Evolutionary conservation across 345 rosid genomes (phyloP), one percentile per base, ranked within the genome.

Genomic region (Nephelium lappaceum): DNA sequence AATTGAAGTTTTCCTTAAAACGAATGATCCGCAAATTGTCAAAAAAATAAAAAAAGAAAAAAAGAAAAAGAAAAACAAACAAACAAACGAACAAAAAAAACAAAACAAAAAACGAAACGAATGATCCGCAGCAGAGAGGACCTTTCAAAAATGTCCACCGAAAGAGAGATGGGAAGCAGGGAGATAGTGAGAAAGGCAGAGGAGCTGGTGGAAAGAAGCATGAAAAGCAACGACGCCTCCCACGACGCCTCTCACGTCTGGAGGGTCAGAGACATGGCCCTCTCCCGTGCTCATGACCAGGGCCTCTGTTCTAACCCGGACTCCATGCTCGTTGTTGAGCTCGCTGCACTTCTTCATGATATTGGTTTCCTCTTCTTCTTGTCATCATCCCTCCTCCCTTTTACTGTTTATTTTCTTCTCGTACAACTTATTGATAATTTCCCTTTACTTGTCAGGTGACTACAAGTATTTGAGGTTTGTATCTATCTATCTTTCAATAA

Each of bases 331-430:
- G 85, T 91, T 47, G 97, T 90, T 16, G 96, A 95, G 87, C 91
- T 93, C 67, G 93, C 97, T 75, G 96, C 98, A 24, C 93, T 95
- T 84, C 95, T 95, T 71, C 97, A 95, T 78, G 98, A 95, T 67
- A 84, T 95, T 63, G 97, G 93, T 91, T 5, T 57, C 10, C 1
- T 45, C 12, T 11, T 45, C 51, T 45, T 45, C 51, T n/a, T n/a
- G n/a, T 0, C 12, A 7, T 45, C 51, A 8, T 45, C 51, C 3
- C 3, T 31, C 1, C 51, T 2, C 4, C 8, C 24, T 42, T 43
- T 64, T 24, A 25, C 43, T 43, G 39, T 9, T 10, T 43, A 23
- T 74, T 31, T 27, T 25, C 21, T 36, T 11, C 24, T 38, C 6
- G 25, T 25, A 61, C 18, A 58, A 58, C 55, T 11, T 79, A 61